Evolutionary conservation across 1,284 basidiomycete species (phyloP).

Genomic region (Tilletiopsis washingtonensis): DNA sequence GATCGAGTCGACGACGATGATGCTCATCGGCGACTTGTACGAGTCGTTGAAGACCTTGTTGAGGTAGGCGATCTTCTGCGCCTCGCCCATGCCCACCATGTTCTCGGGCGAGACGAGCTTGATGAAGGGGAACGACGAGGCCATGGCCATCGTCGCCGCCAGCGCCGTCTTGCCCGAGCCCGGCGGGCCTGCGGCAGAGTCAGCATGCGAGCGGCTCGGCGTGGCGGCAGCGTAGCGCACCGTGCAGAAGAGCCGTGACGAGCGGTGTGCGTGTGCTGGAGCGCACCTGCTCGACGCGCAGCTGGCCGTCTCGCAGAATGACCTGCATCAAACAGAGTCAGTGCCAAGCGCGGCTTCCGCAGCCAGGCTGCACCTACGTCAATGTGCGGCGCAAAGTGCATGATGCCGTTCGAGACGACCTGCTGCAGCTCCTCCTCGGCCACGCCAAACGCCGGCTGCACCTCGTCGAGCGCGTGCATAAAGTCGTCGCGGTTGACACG

Average conservation of each 20-base stretch:
- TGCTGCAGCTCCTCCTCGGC: slow-evolving; percentile 91
- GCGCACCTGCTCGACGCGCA: slow-evolving; percentile 92
- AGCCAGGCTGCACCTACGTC: slow-evolving; percentile 94
- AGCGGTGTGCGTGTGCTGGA: slow-evolving; percentile 82
- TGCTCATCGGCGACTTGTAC: slow-evolving; percentile 93
- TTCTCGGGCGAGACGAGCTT: slow-evolving; percentile 92
- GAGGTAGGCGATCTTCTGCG: slow-evolving; percentile 83
- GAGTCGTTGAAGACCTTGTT: slow-evolving; percentile 92
- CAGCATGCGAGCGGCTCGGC: too few species aligned
- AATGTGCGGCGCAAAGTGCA: slow-evolving; percentile 70
- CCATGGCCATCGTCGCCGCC: slow-evolving; percentile 87
- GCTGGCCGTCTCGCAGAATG: slow-evolving; percentile 76
- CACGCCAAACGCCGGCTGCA: slow-evolving; percentile 94
- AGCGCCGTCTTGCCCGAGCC: slow-evolving; percentile 92
- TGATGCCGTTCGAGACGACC: slow-evolving; percentile 94
- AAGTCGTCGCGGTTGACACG: slow-evolving; percentile 84
- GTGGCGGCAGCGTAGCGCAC: too few species aligned
- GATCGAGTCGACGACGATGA: slow-evolving; percentile 78
- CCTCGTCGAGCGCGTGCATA: slow-evolving; percentile 83
- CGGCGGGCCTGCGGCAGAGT: slow-evolving; percentile 56
- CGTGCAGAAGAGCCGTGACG: slow-evolving; percentile 82
- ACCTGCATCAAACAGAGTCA: slow-evolving; percentile 83
- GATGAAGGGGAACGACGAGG: slow-evolving; percentile 92
- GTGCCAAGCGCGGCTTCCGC: slow-evolving; percentile 84
- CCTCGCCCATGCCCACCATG: slow-evolving; percentile 91